phyloP scores from a whole-genome alignment of 2,329 filamentous ascomycete genomes.

The Neofusicoccum kwambonambiense region DNA sequence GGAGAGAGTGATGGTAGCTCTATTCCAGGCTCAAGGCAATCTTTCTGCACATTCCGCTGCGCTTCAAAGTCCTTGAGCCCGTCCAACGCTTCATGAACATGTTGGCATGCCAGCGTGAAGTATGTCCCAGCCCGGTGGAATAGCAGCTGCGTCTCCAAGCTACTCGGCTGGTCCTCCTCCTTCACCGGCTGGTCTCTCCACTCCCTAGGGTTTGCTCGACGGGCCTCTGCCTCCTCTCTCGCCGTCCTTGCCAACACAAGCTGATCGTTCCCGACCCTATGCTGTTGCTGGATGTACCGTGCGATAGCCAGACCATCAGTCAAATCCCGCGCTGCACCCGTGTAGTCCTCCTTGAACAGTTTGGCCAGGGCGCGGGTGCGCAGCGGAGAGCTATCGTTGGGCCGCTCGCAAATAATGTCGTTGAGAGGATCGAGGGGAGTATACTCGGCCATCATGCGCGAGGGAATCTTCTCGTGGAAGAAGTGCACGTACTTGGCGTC shows the following conservation, averaged over 20 bases:
- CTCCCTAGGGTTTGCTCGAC: conserved; percentile 25
- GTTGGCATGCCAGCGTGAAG: conserved; percentile 67
- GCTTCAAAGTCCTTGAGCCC: conserved; percentile 42
- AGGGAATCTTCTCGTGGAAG: conserved; percentile 87
- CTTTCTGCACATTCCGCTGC: conserved; percentile 25
- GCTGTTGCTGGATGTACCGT: conserved; percentile 55
- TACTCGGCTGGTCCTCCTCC: conserved; percentile 69
- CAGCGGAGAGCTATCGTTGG: conserved; percentile 64
- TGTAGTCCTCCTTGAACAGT: conserved; percentile 72
- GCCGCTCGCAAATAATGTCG: conserved; percentile 64
- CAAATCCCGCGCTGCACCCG: conserved; percentile 68
- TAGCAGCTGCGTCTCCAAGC: conserved; percentile 70
- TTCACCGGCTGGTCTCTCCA: conserved; percentile 42
- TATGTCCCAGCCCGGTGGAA: conserved; percentile 76
- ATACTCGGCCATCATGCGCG: conserved; percentile 67
- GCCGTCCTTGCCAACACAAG: conserved; percentile 52
- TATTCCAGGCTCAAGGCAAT: conserved; percentile 27
- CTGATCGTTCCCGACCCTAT: conserved; percentile 50
- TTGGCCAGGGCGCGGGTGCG: conserved; percentile 73
- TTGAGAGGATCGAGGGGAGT: conserved; percentile 67
- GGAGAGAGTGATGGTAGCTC: conserved; percentile 37
- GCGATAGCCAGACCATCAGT: conserved; percentile 62
- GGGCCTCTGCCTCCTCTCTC: conserved; percentile 33
- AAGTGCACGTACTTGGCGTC: conserved; percentile 89
- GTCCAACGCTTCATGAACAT: conserved; percentile 59